Percentiles rank a stretch among this genome's conserved stretches.
Conservation (phyloP, 805 yeast species). For the Schwanniomyces vanrijiae region DNA sequence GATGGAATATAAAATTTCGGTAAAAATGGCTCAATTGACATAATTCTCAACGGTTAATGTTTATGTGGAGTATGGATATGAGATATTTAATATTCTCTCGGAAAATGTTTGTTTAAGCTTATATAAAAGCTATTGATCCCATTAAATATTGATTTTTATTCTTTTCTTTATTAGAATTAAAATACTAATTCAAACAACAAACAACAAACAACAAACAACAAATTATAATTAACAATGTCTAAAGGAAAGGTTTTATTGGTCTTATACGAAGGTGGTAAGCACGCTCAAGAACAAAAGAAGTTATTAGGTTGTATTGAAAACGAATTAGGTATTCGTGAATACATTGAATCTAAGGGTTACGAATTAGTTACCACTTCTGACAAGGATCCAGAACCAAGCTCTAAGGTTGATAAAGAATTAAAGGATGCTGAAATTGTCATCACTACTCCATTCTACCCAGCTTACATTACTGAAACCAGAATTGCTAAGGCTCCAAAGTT, state of each 20-base stretch:
- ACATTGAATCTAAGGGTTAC: slow-evolving; percentile 67
- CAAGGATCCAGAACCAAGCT: slow-evolving; percentile 60
- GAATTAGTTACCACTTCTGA: slow-evolving; percentile 62
- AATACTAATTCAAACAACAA: too few relatives aligned
- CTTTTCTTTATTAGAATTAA: too few relatives aligned
- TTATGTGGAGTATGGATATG: too few relatives aligned
- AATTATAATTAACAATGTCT: slow-evolving; percentile 13
- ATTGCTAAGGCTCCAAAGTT: slow-evolving; percentile 68
- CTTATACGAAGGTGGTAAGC: slow-evolving; percentile 56
- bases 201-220: too few relatives aligned
- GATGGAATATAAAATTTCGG: too few relatives aligned
- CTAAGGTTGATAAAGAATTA: slow-evolving; percentile 62
- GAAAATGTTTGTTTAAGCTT: too few relatives aligned
- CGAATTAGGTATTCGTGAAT: slow-evolving; percentile 67
- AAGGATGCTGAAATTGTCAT: slow-evolving; percentile 74
- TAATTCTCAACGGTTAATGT: too few relatives aligned
- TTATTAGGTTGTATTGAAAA: slow-evolving; percentile 73
- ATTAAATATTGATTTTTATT: too few relatives aligned
- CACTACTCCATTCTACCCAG: slow-evolving; percentile 84
- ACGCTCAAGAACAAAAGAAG: slow-evolving; percentile 58
- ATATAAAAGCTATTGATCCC: too few relatives aligned
- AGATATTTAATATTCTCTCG: too few relatives aligned
- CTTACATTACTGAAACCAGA: slow-evolving; percentile 66
- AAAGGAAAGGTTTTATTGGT: slow-evolving; percentile 51
- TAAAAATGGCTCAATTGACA: too few relatives aligned